A percentile compares a stretch with the other conserved stretches of the same genome.
Conservation (phyloP, 441 rosid species). For the Croton setiger region DNA sequence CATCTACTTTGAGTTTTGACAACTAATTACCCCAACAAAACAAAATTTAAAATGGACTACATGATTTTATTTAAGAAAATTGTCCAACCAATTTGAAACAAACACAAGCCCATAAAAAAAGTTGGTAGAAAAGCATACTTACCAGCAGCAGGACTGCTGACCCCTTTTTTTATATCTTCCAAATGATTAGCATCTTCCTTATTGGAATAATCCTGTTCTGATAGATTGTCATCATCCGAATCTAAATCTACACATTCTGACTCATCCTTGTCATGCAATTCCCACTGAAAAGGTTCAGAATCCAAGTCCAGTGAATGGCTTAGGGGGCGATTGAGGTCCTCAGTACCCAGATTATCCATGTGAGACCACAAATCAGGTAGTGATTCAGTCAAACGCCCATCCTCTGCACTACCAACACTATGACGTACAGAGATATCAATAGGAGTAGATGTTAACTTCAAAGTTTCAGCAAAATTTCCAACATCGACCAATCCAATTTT, state of each 20-base stretch:
- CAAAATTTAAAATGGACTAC: not conserved
- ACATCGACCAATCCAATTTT: slow-evolving; percentile 23
- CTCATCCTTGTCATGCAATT: slow-evolving; percentile 30
- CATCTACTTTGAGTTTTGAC: not conserved
- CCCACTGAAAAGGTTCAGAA: slow-evolving; percentile 37
- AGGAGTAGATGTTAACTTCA: slow-evolving; percentile 39
- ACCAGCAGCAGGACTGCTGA: slow-evolving; percentile 46
- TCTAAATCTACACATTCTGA: slow-evolving; percentile 27
- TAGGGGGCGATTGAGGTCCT: slow-evolving; percentile 35
- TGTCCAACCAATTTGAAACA: not conserved
- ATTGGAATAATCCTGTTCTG: slow-evolving; percentile 26
- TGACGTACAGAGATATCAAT: slow-evolving; percentile 41
- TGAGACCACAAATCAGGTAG: slow-evolving; percentile 60
- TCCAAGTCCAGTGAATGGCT: slow-evolving; percentile 64
- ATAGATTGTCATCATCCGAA: slow-evolving; percentile 26
- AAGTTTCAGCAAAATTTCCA: slow-evolving; percentile 29
- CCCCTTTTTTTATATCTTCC: slow-evolving; percentile 31
- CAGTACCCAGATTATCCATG: slow-evolving; percentile 28
- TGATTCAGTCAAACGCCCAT: slow-evolving; percentile 51
- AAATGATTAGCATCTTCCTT: slow-evolving; percentile 28
- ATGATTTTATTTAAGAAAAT: slow-evolving; percentile 4
- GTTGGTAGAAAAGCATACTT: slow-evolving; percentile 23
- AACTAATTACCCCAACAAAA: not conserved
- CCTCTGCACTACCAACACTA: slow-evolving; percentile 29
- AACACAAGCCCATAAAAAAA: slow-evolving; percentile 1